phyloP scores from a whole-genome alignment of 2,329 filamentous ascomycete genomes.

The Fusarium palustre region DNA sequence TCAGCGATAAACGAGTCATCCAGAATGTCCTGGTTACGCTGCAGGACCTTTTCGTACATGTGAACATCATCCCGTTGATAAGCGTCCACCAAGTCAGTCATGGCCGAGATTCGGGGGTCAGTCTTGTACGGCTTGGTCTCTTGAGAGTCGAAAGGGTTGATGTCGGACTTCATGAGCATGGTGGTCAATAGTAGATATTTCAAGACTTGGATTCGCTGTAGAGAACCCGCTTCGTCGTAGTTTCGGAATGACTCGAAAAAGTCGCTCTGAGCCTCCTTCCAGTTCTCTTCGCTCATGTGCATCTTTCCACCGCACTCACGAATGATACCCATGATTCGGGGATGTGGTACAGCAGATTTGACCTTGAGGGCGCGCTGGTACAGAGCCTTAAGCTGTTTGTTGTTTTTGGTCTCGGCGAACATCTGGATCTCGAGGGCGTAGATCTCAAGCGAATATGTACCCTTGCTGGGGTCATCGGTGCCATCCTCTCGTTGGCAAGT shows the following conservation, averaged over 20 bases:
- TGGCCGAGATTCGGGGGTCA: slow-evolving; percentile 92
- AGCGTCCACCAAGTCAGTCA: slow-evolving; percentile 96
- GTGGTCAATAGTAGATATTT: slow-evolving; percentile 97
- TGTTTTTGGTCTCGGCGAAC: slow-evolving; percentile 96
- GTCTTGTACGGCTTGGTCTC: slow-evolving; percentile 99
- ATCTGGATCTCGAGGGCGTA: slow-evolving; percentile 99
- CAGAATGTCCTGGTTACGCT: slow-evolving; percentile 88
- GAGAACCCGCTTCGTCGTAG: slow-evolving; percentile 96
- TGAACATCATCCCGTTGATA: slow-evolving; percentile 97
- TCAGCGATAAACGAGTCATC: slow-evolving; percentile 96
- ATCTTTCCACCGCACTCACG: slow-evolving; percentile 99
- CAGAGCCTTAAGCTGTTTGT: slow-evolving; percentile 92
- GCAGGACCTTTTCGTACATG: slow-evolving; percentile 87
- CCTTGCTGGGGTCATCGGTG: slow-evolving; percentile 90
- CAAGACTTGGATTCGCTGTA: slow-evolving; percentile 95
- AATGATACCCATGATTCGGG: slow-evolving; percentile 99
- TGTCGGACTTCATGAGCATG: slow-evolving; percentile 98
- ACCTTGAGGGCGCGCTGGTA: slow-evolving; percentile 94
- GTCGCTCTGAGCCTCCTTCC: slow-evolving; percentile 95
- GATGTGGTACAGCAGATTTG: slow-evolving; percentile 96
- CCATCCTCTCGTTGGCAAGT: slow-evolving; percentile 91
- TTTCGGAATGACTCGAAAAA: slow-evolving; percentile 99
- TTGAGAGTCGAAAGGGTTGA: slow-evolving; percentile 98
- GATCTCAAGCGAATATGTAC: slow-evolving; percentile 94
- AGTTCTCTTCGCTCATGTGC: slow-evolving; percentile 99